Percentiles rank a stretch among this genome's conserved stretches.
phyloP scores from a whole-genome alignment of 2,329 filamentous ascomycete species.

The Domatiomyces globalis region DNA sequence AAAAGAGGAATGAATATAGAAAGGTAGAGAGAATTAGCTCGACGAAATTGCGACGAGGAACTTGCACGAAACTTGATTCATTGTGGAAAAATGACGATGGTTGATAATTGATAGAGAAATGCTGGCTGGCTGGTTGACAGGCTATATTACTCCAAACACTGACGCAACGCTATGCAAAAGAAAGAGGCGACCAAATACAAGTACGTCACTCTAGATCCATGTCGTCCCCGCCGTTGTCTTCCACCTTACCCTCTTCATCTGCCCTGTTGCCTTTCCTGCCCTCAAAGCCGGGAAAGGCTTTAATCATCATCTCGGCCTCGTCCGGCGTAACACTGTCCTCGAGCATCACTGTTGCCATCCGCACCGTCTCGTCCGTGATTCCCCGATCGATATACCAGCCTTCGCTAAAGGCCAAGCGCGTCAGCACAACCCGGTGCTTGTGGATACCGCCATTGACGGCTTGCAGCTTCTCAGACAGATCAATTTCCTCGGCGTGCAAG shows the following conservation, averaged over 20 bases:
- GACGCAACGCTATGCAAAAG: not conserved
- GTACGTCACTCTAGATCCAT: not conserved
- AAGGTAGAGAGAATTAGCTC: too few relatives aligned
- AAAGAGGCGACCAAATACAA: slow-evolving; percentile 1
- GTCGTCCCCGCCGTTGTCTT: slow-evolving; percentile 1
- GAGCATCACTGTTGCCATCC: slow-evolving; percentile 67
- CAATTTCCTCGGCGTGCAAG: slow-evolving; percentile 46
- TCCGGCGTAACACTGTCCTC: slow-evolving; percentile 71
- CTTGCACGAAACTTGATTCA: not conserved
- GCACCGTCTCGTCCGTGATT: slow-evolving; percentile 62
- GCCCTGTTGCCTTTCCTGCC: slow-evolving; percentile 15
- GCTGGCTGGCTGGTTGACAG: too few relatives aligned
- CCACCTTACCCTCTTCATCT: slow-evolving; percentile 19
- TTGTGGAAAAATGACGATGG: not conserved
- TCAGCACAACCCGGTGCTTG: slow-evolving; percentile 68
- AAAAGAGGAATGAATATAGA: too few relatives aligned
- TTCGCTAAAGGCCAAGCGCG: slow-evolving; percentile 73
- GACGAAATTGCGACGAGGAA: too few relatives aligned
- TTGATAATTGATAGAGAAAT: not conserved
- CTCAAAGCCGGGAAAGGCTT: slow-evolving; percentile 27
- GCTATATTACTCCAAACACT: not conserved
- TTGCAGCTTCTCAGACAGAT: slow-evolving; percentile 58
- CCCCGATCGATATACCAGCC: slow-evolving; percentile 62
- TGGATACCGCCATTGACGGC: slow-evolving; percentile 59
- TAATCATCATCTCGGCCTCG: slow-evolving; percentile 49